Base-by-base conservation (phyloP, 306 rosid genomes). In the Mucuna pruriens region DNA sequence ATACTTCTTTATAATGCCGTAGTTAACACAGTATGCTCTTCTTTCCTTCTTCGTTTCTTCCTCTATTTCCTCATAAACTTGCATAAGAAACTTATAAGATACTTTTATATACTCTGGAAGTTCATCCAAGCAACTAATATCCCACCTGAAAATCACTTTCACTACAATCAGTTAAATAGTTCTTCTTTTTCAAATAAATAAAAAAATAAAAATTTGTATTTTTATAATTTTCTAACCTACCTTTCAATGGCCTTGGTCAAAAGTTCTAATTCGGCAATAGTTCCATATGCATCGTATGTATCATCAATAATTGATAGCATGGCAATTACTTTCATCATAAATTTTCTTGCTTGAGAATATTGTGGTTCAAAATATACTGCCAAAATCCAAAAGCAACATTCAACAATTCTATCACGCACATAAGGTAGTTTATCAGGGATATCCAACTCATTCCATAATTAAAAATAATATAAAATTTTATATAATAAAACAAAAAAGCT, bases 381-480 rank as follows among this genome's bases (percentile, higher is more conserved):
- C 38, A 81, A 17, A 9, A 25, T 13, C 85, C 80, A 81, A 44
- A 52, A 52, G 33, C 48, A 81, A 13, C 60, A 38, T 67, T 79
- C 84, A 25, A 67, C 78, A 39, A 66, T 9, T 42, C 87, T 66
- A 57, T 84, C 78, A 26, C 78, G n/a, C 1, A 15, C 81, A 65
- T 8, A 84, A 2, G 87, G 58, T 5, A 79, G 55, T 11, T 74
- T 79, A 16, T 5, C 36, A 1, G 78, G n/a, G 2, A 84, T n/a
- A 11, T 84, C 84, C 44, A 84, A 38, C 40, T 68, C 71, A 12
- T 74, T 75, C 78, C 87, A 84, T n/a, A n/a, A n/a, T n/a, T n/a
- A n/a, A n/a, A n/a, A n/a, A n/a, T n/a, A n/a, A n/a, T n/a, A n/a
- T n/a, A n/a, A n/a, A n/a, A n/a, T n/a, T n/a, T n/a, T n/a, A n/a